Base-by-base conservation (phyloP, 148 eudicot genomes). In the Heliosperma pusillum region DNA sequence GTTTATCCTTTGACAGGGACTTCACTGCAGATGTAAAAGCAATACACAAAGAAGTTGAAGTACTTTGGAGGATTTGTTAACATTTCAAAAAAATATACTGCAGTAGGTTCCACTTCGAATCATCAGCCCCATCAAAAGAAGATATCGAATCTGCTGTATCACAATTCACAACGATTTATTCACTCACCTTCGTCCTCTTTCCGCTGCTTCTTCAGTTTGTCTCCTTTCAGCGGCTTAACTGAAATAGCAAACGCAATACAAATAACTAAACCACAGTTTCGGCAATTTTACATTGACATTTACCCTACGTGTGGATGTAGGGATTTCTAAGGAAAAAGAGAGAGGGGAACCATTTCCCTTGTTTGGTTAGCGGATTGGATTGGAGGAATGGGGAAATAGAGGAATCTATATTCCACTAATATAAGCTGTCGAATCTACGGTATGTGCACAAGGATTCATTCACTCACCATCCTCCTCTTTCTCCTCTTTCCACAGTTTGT, bases 1-100 rank as follows among this genome's bases (percentile, higher is more conserved):
- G 78, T 78, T 85, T 89, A 58, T 80, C 78, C 78, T 82, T 88
- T 36, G 63, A 73, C 25, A 81, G 52, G 21, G 86, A 19, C 80
- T 82, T 87, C 36, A 69, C 89, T 56, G 88, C 57, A 81, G 81
- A 81, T 81, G 91, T 82, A 65, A 78, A 78, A 72, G 45, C 50
- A 73, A 69, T 57, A 53, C 42, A 22, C n/a, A n/a, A 68, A 57
- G 74, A 53, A 26, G 57, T 50, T 24, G 70, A 62, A 50, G 15
- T 58, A 21, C 19, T 40, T n/a, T 12, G 10, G 12, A 17, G 8
- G 36, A 40, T 9, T 57, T n/a, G 2, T 55, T 26, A 45, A 66
- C 72, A 58, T 45, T 66, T 26, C 24, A 26, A 10, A 19, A 40
- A 53, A 22, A 26, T 42, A 67, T 24, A 16, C 36, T 15, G 26